A percentile compares a stretch with the other conserved stretches of the same genome.
Conservation (phyloP, 2,329 filamentous ascomycete species). For the Sclerotinia minor region DNA sequence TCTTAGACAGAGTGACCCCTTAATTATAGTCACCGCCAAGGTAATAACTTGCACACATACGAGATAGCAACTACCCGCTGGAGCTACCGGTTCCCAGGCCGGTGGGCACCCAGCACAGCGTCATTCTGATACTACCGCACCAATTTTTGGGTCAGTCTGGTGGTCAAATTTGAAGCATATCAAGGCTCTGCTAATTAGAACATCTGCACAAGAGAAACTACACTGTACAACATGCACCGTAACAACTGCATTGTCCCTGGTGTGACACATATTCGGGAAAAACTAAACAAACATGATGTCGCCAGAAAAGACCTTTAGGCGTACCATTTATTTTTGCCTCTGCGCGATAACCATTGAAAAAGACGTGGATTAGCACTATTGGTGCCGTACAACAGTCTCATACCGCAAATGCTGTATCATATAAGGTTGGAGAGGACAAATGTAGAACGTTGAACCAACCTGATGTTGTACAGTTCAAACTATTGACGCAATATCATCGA, state of each 20-base stretch:
- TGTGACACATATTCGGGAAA: not conserved
- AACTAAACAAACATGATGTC: not conserved
- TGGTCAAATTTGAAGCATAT: not conserved
- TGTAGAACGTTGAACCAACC: not conserved
- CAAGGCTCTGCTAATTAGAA: not conserved
- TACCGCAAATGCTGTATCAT: not conserved
- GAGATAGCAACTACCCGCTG: not conserved
- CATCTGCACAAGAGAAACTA: not conserved
- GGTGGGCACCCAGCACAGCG: not conserved
- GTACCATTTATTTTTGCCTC: not conserved
- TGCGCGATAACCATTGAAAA: not conserved
- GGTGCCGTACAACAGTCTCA: not conserved
- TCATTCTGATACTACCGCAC: constrained; percentile 15
- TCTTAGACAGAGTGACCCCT: not conserved
- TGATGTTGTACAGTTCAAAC: not conserved
- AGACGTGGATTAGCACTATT: not conserved
- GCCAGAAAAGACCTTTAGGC: not conserved
- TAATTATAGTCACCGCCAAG: not conserved
- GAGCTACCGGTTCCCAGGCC: not conserved
- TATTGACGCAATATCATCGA: not conserved
- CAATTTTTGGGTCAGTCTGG: not conserved
- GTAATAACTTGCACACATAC: too few relatives aligned
- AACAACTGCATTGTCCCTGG: not conserved
- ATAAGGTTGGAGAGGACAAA: not conserved
- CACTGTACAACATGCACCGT: not conserved